Evolutionary conservation across 305 asterid genomes (phyloP).

Genomic region (Plantago coronopus): DNA sequence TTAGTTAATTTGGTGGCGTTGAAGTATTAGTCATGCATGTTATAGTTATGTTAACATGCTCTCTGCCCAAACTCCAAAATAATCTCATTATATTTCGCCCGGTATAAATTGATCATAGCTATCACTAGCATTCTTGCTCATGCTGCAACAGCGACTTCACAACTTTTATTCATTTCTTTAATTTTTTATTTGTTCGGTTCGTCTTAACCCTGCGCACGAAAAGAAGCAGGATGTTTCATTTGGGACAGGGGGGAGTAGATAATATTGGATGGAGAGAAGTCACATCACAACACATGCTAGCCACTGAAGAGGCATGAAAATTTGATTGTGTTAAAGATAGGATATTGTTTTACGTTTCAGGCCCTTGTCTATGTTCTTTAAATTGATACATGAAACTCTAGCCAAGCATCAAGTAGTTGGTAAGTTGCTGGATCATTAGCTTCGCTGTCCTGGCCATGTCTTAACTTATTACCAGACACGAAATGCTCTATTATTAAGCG

Average conservation of each 20-base stretch:
- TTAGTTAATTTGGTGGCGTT: conserved; percentile 36
- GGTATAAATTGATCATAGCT: no score
- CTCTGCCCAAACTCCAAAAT: no score
- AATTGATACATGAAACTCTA: conserved; percentile 36
- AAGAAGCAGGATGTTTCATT: no score
- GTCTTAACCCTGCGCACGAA: no score
- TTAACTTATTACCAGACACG: neutral
- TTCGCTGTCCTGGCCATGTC: neutral
- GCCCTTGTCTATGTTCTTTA: conserved; percentile 49
- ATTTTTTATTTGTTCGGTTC: no score
- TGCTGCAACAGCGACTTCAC: no score
- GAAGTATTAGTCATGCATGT: conserved; percentile 17
- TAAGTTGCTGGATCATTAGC: conserved; percentile 12
- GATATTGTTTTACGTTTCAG: conserved; percentile 25
- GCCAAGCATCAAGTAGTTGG: conserved; percentile 17
- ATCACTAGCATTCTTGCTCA: no score
- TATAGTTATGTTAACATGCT: no score
- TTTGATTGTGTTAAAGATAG: conserved; percentile 21
- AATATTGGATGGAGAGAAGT: conserved; percentile 31
- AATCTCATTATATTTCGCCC: no score
- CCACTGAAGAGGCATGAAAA: conserved; percentile 47
- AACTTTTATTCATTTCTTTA: no score
- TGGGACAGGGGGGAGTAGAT: conserved; percentile 9
- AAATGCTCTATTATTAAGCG: neutral
- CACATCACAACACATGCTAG: conserved; percentile 45